Conservation (phyloP, 805 yeast species). For the Saturnispora silvae region DNA sequence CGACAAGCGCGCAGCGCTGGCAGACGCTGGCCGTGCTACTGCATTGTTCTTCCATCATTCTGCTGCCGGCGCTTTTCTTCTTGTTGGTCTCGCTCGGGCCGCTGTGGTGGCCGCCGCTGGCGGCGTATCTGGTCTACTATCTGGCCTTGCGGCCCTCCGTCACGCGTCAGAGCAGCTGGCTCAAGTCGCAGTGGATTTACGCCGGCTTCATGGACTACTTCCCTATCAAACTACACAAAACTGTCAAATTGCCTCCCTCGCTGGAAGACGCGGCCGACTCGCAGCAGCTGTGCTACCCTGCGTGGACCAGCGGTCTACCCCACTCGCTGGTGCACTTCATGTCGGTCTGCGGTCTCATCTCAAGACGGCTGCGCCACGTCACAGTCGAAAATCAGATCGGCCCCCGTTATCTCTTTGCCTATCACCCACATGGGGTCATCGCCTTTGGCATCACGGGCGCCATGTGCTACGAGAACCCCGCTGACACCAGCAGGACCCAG, state of each 20-base stretch:
- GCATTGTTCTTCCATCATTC: constrained; percentile 65
- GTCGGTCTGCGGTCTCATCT: constrained; percentile 4
- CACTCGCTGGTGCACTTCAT: neutral
- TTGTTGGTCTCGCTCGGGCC: constrained; percentile 42
- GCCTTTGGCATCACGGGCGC: constrained; percentile 58
- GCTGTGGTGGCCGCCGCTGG: constrained; percentile 47
- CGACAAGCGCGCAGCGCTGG: constrained; percentile 30
- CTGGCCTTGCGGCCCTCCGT: constrained; percentile 66
- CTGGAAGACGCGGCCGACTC: constrained; percentile 27
- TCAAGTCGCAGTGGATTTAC: constrained; percentile 55
- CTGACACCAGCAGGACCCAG: constrained; percentile 21
- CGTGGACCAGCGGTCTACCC: constrained; percentile 3
- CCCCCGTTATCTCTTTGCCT: constrained; percentile 78
- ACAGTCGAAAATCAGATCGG: constrained; percentile 39
- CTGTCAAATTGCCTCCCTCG: constrained; percentile 65
- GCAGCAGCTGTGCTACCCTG: constrained; percentile 6
- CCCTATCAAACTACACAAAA: constrained; percentile 64
- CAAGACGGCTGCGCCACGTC: neutral
- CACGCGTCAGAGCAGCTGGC: constrained; percentile 42
- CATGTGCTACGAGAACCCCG: constrained; percentile 2
- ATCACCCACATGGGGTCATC: constrained; percentile 95
- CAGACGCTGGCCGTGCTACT: constrained; percentile 62
- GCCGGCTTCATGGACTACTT: constrained; percentile 65
- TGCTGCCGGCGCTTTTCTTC: constrained; percentile 44
- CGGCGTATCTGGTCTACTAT: constrained; percentile 60